Evolutionary conservation across 371 early-diverging fungal species (phyloP).

Genomic region (Synchytrium microbalum): DNA sequence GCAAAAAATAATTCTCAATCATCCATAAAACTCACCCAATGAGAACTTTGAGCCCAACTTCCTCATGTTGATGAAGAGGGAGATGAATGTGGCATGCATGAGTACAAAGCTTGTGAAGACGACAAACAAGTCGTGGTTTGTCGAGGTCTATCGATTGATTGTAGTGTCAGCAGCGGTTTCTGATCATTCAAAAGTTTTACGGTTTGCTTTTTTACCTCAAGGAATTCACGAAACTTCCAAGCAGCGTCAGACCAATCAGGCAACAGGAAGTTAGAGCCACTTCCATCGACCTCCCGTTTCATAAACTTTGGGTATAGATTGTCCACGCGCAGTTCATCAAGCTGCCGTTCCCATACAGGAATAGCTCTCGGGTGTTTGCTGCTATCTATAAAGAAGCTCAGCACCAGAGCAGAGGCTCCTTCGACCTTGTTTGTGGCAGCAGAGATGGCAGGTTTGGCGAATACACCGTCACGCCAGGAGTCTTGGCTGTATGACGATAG

Average conservation of each 20-base stretch:
- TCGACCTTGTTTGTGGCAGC: neutral
- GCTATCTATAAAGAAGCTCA: constrained; percentile 18
- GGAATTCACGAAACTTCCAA: constrained; percentile 47
- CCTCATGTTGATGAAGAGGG: constrained; percentile 79
- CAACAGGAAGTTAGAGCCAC: constrained; percentile 2
- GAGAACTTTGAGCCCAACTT: constrained; percentile 76
- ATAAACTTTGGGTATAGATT: constrained; percentile 13
- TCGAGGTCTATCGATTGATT: constrained; percentile 54
- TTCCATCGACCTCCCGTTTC: neutral
- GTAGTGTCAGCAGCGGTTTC: constrained; percentile 14
- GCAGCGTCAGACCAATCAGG: constrained; percentile 29
- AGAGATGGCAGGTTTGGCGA: neutral
- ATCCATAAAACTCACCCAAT: constrained; percentile 43
- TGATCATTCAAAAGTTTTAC: neutral
- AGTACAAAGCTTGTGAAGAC: constrained; percentile 75
- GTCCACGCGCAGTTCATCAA: constrained; percentile 12
- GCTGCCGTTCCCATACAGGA: constrained; percentile 9
- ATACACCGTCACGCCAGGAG: neutral
- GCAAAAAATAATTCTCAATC: constrained; percentile 10
- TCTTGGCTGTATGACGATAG: neutral
- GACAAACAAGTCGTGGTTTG: constrained; percentile 58
- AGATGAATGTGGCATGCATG: constrained; percentile 73
- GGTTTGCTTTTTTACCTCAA: constrained; percentile 45
- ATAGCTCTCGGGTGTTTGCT: constrained; percentile 1
- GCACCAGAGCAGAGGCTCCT: constrained; percentile 12